A percentile compares a stretch with the other conserved stretches of the same genome.
These are phyloP conservation scores for Neurospora sp. DNA, from an alignment of 495 filamentous ascomycete species.

Conservation along the genomic window DNA sequence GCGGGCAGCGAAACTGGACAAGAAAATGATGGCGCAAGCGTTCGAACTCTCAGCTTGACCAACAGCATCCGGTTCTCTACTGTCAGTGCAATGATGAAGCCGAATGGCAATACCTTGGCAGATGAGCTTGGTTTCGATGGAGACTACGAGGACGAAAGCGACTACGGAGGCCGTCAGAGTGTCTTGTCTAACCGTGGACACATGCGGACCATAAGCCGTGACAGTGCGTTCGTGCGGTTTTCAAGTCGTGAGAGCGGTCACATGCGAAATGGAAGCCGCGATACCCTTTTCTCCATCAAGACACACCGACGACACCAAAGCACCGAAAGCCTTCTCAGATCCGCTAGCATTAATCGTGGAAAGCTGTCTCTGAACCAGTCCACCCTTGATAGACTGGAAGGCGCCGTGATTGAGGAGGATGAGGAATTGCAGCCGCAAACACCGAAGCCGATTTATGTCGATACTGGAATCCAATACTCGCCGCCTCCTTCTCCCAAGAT, in stretches of 20 bases:
- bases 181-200: conserved; percentile 31
- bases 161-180: conserved; percentile 45
- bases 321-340: conserved; percentile 39
- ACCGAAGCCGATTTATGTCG: conserved; percentile 42
- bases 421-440: conserved; percentile 23
- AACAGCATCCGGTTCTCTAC: conserved; percentile 67
- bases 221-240: conserved; percentile 8
- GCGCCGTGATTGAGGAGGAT: conserved; percentile 39
- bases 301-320: conserved; percentile 39
- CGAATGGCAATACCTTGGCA: conserved; percentile 66
- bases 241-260: conserved; percentile 14
- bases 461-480: conserved; percentile 72
- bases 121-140: conserved; percentile 84
- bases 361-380: conserved; percentile 36
- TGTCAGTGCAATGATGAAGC: conserved; percentile 43
- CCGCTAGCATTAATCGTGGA: conserved; percentile 38
- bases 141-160: conserved; percentile 54
- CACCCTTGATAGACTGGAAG: conserved; percentile 40
- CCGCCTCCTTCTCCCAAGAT: conserved; percentile 64
- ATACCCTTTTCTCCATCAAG: conserved; percentile 30
- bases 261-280: conserved; percentile 26
- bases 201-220: conserved; percentile 25
- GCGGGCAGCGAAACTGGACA: conserved; percentile 39
- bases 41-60: conserved; percentile 65
- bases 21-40: conserved; percentile 67